Base-by-base conservation (phyloP, 116 monocot genomes). In the Cymodocea nodosa region DNA sequence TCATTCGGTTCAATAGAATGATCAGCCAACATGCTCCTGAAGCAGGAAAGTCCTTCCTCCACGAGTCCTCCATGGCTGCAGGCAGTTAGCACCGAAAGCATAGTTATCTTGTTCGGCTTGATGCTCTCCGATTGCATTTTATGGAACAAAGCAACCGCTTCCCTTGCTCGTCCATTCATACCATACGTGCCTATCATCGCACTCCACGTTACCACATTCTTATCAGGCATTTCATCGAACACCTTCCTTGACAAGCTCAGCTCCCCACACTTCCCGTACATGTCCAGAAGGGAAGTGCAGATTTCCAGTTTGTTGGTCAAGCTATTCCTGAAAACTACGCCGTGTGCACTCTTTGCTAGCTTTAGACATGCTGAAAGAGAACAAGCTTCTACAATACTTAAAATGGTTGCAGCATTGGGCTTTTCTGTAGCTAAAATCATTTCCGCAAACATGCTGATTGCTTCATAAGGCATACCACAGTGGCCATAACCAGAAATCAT, bases 1-100 rank as follows among this genome's bases (percentile, higher is more conserved):
- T 67, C 17, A 13, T 59, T 56, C 22, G 84, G 82, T 25, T 67
- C 50, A 7, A 84, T 56, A 6, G 39, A 64, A 8, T 49, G 53
- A 52, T 80, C 65, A 6, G 19, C 9, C 2, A 51, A 51, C 77
- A 84, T 82, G 50, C 68, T 67, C n/a, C 59, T 17, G 55, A 92
- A 79, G 17, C 56, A 76, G 25, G 76, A 68, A 14, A 87, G 66
- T 0, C 87, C 92, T 51, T 84, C 87, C 50, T 84, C 23, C 10
- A 87, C 71, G 16, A 92, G 37, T 61, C 92, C 87, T 61, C 84
- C 79, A 77, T 87, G 92, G 35, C 77, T 79, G n/a, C 87, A 87
- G 0, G 92, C 87, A 1, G 84, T 80, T 15, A 92, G 62, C 6
- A 79, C 57, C 0, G 79, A 73, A 17, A 92, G 85, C 74, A 87